phyloP scores from a whole-genome alignment of 768 basidiomycete species.

The Hypholoma fasciculare region DNA sequence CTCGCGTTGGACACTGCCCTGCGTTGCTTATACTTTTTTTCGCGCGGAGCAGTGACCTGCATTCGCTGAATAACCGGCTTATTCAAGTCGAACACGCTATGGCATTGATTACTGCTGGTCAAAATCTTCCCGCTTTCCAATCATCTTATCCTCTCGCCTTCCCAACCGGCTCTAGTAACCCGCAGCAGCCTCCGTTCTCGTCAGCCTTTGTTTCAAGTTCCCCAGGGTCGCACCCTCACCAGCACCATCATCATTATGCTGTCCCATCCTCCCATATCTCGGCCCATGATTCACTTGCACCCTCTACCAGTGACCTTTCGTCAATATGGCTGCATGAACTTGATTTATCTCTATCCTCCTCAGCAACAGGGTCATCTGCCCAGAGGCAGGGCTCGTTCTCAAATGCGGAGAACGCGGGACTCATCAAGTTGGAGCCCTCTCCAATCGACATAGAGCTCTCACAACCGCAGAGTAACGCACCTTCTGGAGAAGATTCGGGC shows the following conservation, averaged over 20 bases:
- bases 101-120: constrained; percentile 46
- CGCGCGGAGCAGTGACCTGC: constrained; percentile 56
- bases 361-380: background rate
- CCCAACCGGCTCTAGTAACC: constrained; percentile 21
- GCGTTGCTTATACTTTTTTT: background rate
- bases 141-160: constrained; percentile 34
- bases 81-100: constrained; percentile 67
- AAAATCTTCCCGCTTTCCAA: constrained; percentile 35
- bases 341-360: constrained; percentile 13
- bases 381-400: constrained; percentile 1
- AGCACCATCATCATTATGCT: constrained; percentile 32
- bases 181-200: constrained; percentile 15
- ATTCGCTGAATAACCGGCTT: constrained; percentile 80
- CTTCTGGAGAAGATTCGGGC: background rate
- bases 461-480: constrained; percentile 2
- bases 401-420: constrained; percentile 7
- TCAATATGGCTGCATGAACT: constrained; percentile 59
- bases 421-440: constrained; percentile 34
- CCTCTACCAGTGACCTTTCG: constrained; percentile 57
- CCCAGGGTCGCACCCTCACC: constrained; percentile 18
- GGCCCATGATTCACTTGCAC: constrained; percentile 43
- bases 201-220: background rate
- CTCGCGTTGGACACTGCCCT: background rate
- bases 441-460: constrained; percentile 17
- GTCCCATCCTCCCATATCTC: constrained; percentile 36